phyloP scores from a whole-genome alignment of 2,329 filamentous ascomycete species.

The Fusarium sp. region DNA sequence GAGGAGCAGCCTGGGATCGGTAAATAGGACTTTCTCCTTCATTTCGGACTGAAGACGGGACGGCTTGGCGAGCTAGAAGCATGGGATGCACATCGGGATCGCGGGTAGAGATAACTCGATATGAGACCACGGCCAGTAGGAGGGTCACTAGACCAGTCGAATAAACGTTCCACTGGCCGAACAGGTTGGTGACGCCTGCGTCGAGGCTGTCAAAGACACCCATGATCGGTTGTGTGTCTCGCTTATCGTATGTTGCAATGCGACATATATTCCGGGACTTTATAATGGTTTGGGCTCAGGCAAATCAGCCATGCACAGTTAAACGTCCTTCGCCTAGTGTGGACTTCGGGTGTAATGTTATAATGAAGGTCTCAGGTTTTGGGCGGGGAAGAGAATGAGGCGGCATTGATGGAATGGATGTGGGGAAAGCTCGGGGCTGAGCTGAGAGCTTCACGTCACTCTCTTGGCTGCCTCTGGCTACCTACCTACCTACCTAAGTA shows the following conservation, averaged over 20 bases:
- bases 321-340: background rate
- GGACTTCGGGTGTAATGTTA: background rate
- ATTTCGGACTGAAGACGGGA: slow-evolving; percentile 80
- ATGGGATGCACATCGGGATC: slow-evolving; percentile 94
- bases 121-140: slow-evolving; percentile 74
- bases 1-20: slow-evolving; percentile 83
- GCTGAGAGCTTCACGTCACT: slow-evolving; percentile 12
- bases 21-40: slow-evolving; percentile 87
- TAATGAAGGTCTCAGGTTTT: slow-evolving; percentile 19
- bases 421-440: slow-evolving; percentile 24
- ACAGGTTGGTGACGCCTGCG: slow-evolving; percentile 71
- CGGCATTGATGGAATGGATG: slow-evolving; percentile 25
- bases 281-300: background rate
- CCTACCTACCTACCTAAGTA: no score
- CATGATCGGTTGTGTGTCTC: slow-evolving; percentile 43
- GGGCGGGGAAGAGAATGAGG: slow-evolving; percentile 34
- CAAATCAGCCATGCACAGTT: background rate
- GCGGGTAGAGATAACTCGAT: slow-evolving; percentile 73
- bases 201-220: slow-evolving; percentile 71
- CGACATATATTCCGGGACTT: background rate
- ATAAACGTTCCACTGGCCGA: slow-evolving; percentile 84
- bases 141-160: slow-evolving; percentile 74
- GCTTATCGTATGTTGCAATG: background rate
- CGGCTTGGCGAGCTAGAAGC: slow-evolving; percentile 85
- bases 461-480: slow-evolving; percentile 18